Evolutionary conservation across 23 red algal genomes (phyloP).

Genomic region (Gracilaria caudata): DNA sequence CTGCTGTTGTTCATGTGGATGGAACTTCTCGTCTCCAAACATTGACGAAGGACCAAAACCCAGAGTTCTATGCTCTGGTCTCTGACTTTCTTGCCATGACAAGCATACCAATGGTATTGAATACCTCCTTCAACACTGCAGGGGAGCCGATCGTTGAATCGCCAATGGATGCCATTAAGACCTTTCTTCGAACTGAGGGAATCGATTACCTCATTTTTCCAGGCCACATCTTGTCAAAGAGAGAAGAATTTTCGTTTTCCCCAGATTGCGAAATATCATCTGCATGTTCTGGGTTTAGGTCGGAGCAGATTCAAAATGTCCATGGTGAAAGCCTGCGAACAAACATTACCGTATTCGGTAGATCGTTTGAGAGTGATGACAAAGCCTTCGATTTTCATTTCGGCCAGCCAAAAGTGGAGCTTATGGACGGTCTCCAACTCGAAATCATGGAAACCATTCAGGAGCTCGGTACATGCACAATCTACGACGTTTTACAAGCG

Average conservation of each 20-base stretch:
- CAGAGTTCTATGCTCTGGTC: constrained; percentile 56
- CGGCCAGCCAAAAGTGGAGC: constrained; percentile 13
- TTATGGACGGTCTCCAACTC: constrained; percentile 41
- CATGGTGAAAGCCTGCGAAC: constrained; percentile 34
- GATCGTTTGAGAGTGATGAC: not conserved
- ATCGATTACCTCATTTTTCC: constrained; percentile 81
- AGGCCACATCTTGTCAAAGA: constrained; percentile 29
- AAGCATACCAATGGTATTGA: constrained; percentile 75
- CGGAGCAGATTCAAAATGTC: constrained; percentile 44
- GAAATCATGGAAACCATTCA: constrained; percentile 62
- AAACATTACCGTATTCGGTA: not conserved
- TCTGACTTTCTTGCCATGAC: constrained; percentile 38
- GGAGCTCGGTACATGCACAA: not conserved
- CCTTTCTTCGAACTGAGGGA: constrained; percentile 63
- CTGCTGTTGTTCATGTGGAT: constrained; percentile 71
- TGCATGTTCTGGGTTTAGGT: constrained; percentile 48
- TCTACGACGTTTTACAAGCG: constrained; percentile 3
- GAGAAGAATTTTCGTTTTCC: not conserved
- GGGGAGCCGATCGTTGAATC: constrained; percentile 88
- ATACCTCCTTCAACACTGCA: constrained; percentile 87
- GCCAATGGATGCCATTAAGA: constrained; percentile 69
- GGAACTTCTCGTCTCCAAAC: constrained; percentile 75
- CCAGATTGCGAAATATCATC: not conserved
- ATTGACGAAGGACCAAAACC: constrained; percentile 41
- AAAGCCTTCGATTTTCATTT: not conserved